Base-by-base conservation (phyloP, 352 stramenopile genomes). In the Globisporangium abappressorium region DNA sequence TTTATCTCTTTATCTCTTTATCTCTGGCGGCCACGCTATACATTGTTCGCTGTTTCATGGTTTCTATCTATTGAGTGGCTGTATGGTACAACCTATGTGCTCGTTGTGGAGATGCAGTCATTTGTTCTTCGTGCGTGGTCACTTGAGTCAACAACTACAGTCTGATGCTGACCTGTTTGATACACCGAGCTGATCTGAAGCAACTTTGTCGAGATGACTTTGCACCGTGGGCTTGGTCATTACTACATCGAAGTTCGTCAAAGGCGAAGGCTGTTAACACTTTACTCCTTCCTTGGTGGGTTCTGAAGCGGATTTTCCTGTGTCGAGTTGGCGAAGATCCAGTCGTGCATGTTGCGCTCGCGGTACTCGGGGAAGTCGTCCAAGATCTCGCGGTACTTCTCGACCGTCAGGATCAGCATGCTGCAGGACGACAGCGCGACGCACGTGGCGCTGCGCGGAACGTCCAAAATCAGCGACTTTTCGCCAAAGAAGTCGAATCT, bases 311-410 rank as follows among this genome's bases (percentile, higher is more conserved):
- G n/a, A 8, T 49, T 64, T 26, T 72, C 61, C 2, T 56, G 46
- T 1, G 30, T 57, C 41, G 47, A 53, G 26, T 73, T 65, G 18
- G 49, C 63, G 41, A 84, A 77, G 34, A 84, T 74, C 76, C 80
- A 88, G 18, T 79, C 79, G 24, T 68, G 73, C 58, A 79, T 70
- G 65, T 83, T 88, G 49, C 74, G 79, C 51, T 77, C 72, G 8
- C 76, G 75, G 53, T 85, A 85, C 20, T 84, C 71, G 0, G 80
- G 80, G 28, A 85, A 88, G 26, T 76, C 69, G 54, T 82, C 71
- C 8, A 85, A 58, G 24, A 83, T 77, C 18, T 73, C 68, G 9
- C 81, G 73, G 62, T 85, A 85, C 60, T 73, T 75, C 14, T 79
- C 68, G 12, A 82, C 38, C 18, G 79, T 81, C 53, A 85, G 74